Evolutionary conservation across 495 filamentous ascomycete species (phyloP).

Genomic region (Hypomontagnella submonticulosa): DNA sequence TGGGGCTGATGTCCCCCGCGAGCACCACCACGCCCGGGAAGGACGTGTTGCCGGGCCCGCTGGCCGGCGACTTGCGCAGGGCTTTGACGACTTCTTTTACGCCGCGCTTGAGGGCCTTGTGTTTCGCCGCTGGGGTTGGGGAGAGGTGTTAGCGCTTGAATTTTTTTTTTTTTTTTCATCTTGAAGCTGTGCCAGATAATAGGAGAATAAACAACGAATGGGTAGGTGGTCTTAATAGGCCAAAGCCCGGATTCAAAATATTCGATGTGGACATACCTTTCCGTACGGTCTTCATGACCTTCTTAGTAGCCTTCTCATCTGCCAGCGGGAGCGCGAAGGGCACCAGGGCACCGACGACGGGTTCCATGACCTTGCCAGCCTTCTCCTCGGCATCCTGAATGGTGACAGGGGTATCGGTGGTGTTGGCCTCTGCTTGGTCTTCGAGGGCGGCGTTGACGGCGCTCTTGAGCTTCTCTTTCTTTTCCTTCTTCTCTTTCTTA

Average conservation of each 20-base stretch:
- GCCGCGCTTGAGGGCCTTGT: slow-evolving; percentile 93
- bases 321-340: slow-evolving; percentile 94
- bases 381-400: slow-evolving; percentile 57
- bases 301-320: slow-evolving; percentile 91
- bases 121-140: slow-evolving; percentile 76
- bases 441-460: slow-evolving; percentile 64
- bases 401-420: slow-evolving; percentile 48
- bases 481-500: slow-evolving; percentile 76
- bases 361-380: slow-evolving; percentile 59
- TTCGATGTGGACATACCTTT: slow-evolving; percentile 76
- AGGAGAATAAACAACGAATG: too few species aligned
- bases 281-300: slow-evolving; percentile 91
- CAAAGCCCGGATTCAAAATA: too few species aligned
- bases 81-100: slow-evolving; percentile 99
- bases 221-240: too few species aligned
- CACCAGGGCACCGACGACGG: slow-evolving; percentile 77
- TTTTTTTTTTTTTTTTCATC: background rate
- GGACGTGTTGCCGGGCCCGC: slow-evolving; percentile 60
- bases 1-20: slow-evolving; percentile 95
- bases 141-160: slow-evolving; percentile 31
- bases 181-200: background rate
- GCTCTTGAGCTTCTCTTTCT: slow-evolving; percentile 68
- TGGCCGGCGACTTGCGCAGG: slow-evolving; percentile 84
- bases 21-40: slow-evolving; percentile 85
- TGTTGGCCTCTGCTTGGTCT: slow-evolving; percentile 48